Evolutionary conservation across 2,329 filamentous ascomycete species (phyloP).

Genomic region (Geosmithia flava): DNA sequence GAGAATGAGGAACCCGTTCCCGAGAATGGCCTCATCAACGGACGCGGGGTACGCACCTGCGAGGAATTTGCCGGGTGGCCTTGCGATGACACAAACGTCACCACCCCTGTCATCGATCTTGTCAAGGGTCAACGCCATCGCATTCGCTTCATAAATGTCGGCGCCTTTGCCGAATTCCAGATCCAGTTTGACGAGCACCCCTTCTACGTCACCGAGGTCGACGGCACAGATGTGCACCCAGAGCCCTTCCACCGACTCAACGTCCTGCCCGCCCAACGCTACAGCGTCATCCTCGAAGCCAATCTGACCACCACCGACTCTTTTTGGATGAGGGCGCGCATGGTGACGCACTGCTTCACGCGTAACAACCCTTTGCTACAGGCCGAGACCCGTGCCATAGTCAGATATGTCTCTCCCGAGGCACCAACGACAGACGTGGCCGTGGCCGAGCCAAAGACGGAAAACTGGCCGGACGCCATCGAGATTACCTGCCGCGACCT

Average conservation of each 20-base stretch:
- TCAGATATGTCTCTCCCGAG: slow-evolving; percentile 12
- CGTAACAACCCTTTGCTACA: slow-evolving; percentile 15
- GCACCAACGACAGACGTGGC: not conserved
- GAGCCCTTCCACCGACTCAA: slow-evolving; percentile 38
- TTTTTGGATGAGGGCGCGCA: slow-evolving; percentile 40
- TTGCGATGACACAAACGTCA: slow-evolving; percentile 28
- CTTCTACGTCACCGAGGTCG: slow-evolving; percentile 42
- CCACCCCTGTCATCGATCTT: slow-evolving; percentile 29
- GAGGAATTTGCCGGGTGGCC: slow-evolving; percentile 20
- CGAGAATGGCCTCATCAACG: slow-evolving; percentile 53
- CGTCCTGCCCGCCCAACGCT: slow-evolving; percentile 34
- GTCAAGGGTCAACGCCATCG: slow-evolving; percentile 38
- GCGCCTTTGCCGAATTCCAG: slow-evolving; percentile 60
- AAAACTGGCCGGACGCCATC: slow-evolving; percentile 34
- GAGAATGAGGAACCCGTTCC: slow-evolving; percentile 50
- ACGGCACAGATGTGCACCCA: slow-evolving; percentile 34
- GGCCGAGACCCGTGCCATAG: slow-evolving; percentile 15
- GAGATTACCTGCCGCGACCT: slow-evolving; percentile 39
- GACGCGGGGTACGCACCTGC: slow-evolving; percentile 21
- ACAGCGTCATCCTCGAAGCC: slow-evolving; percentile 32
- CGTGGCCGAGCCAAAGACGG: slow-evolving; percentile 19
- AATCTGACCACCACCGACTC: slow-evolving; percentile 36
- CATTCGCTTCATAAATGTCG: slow-evolving; percentile 41
- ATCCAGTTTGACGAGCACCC: slow-evolving; percentile 56
- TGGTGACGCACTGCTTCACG: slow-evolving; percentile 25